Percentiles rank a stretch among this genome's conserved stretches.
phyloP scores from a whole-genome alignment of 208 protist genomes.

The Leptomonas pyrrhocoris region DNA sequence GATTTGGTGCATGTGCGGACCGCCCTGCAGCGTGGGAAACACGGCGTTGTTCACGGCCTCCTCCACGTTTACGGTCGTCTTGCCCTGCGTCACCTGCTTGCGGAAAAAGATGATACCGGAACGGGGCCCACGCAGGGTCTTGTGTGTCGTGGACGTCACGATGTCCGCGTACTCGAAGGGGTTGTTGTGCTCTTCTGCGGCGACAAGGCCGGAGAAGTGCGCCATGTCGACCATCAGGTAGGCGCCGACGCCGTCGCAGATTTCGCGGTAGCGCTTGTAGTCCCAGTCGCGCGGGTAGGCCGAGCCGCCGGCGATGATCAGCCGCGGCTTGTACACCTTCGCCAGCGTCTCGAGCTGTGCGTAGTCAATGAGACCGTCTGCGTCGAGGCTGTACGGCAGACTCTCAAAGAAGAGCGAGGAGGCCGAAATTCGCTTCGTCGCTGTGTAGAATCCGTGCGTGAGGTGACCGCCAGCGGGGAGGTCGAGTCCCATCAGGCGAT shows the following conservation, averaged over 20 bases:
- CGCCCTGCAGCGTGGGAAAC: constrained; percentile 98
- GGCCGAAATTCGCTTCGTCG: constrained; percentile 96
- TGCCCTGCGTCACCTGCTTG: constrained; percentile 74
- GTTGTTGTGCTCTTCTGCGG: constrained; percentile 73
- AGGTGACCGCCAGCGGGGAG: constrained; percentile 92
- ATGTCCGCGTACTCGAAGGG: constrained; percentile 98
- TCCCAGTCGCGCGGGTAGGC: constrained; percentile 98
- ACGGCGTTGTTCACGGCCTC: constrained; percentile 96
- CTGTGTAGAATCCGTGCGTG: constrained; percentile 98
- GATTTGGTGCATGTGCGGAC: constrained; percentile 99
- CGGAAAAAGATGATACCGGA: constrained; percentile 98
- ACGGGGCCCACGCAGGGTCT: constrained; percentile 98
- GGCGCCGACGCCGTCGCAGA: constrained; percentile 91
- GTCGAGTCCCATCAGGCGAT: constrained; percentile 98
- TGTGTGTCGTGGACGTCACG: constrained; percentile 99
- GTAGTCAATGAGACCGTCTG: constrained; percentile 97
- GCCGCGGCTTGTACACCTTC: constrained; percentile 94
- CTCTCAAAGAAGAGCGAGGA: constrained; percentile 98
- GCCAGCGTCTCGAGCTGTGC: constrained; percentile 89
- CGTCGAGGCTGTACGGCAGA: constrained; percentile 96
- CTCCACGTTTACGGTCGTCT: constrained; percentile 86
- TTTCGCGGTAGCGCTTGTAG: constrained; percentile 91
- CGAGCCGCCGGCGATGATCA: constrained; percentile 96
- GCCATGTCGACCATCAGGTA: constrained; percentile 99
- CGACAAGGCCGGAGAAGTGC: constrained; percentile 96